Base-by-base conservation (phyloP, 495 filamentous ascomycete species). In the Aspergillus conjunctus region DNA sequence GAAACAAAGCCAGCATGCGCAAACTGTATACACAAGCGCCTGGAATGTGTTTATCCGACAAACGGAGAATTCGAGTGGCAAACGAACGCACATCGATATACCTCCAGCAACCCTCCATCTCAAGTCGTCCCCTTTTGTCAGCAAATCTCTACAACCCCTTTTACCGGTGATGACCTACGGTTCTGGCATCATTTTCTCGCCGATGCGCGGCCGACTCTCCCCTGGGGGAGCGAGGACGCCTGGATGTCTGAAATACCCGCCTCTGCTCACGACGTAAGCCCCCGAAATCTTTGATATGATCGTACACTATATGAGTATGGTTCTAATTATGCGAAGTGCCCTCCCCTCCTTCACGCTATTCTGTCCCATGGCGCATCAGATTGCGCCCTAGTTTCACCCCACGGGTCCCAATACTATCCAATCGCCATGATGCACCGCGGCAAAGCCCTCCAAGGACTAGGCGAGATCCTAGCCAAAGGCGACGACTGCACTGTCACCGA, bases 131-230 rank as follows among this genome's bases (percentile, higher is more conserved):
- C 55, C 17, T 45, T 50, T 11, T 52, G 64, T 52, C 50, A 52
- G 17, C 63, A 34, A 20, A 44, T 73, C 68, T 63, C 68, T 1
- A 51, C 68, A 18, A 45, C 57, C 0, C 17, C 61, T 0, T 85
- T 85, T 68, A 81, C 75, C 37, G 70, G 81, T 17, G 73, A 82
- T 21, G 85, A 87, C 68, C 82, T 88, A 70, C 78, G 84, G 54
- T 81, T 87, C 62, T 87, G 86, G 68, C 83, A 88, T 69, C 82
- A 86, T 60, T 86, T 88, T 56, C 71, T 87, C 17, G 58, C 80
- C 22, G 70, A 67, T 12, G 85, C 83, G 56, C 81, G 83, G 57
- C 86, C 85, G 6, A 79, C 85, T 70, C 81, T 87, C 30, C 85
- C 85, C 0, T 68, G 86, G 48, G 83, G 83, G 22, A 79, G 80